These are phyloP conservation scores for Colletotrichum spinosum DNA, from an alignment of 2,329 filamentous ascomycete species.

Conservation along the genomic window DNA sequence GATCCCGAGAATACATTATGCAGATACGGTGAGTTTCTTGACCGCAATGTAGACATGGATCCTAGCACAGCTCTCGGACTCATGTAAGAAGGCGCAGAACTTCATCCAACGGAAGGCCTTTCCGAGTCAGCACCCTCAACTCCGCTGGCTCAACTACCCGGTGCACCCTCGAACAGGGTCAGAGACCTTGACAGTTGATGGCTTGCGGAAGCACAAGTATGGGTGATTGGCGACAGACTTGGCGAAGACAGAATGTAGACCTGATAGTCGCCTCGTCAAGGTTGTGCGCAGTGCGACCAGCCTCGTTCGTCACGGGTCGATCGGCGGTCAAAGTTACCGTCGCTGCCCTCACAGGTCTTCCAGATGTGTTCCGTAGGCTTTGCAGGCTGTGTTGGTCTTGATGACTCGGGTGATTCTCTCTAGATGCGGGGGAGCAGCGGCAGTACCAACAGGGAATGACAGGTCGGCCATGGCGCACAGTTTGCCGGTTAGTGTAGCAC, in stretches of 20 bases:
- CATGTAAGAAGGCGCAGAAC: too few relatives aligned
- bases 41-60: too few relatives aligned
- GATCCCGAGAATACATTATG: too few relatives aligned
- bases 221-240: background rate
- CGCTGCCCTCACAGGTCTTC: background rate
- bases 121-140: too few relatives aligned
- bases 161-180: background rate
- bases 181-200: background rate
- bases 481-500: slow-evolving; percentile 5
- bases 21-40: too few relatives aligned
- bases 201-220: slow-evolving; percentile 6
- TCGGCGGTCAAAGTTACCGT: background rate
- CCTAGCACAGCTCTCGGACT: too few relatives aligned
- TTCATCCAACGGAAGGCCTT: too few relatives aligned
- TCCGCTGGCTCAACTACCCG: too few relatives aligned
- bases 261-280: background rate
- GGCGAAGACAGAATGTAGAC: background rate
- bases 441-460: background rate
- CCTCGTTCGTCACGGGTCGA: background rate
- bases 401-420: background rate
- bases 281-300: background rate
- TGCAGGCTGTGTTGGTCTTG: background rate
- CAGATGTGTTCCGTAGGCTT: background rate
- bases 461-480: background rate
- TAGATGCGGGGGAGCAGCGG: background rate